Evolutionary conservation across 73 alveolate genomes (phyloP).

Genomic region (Effrenium voratum): DNA sequence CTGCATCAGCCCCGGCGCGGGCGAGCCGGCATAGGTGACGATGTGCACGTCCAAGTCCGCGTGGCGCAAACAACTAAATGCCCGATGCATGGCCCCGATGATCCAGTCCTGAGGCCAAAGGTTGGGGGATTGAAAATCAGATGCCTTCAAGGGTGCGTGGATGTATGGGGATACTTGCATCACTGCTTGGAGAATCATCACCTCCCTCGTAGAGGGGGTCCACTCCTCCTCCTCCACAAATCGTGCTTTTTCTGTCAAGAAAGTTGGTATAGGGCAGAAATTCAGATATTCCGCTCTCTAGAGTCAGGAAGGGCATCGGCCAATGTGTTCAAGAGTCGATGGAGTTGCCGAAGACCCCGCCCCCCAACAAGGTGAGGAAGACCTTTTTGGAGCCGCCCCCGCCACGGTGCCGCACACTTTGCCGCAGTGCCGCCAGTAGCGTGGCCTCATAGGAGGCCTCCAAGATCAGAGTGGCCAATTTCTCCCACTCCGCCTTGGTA

Average conservation of each 20-base stretch:
- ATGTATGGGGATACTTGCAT: too few relatives aligned
- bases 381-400: slow-evolving; percentile 38
- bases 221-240: too few relatives aligned
- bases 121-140: too few relatives aligned
- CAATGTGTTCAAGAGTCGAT: slow-evolving; percentile 27
- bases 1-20: background rate
- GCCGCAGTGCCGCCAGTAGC: slow-evolving; percentile 62
- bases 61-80: background rate
- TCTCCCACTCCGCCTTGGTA: slow-evolving; percentile 52
- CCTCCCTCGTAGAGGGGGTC: too few relatives aligned
- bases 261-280: too few relatives aligned
- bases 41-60: slow-evolving; percentile 80
- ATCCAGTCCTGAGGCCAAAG: slow-evolving; percentile 53
- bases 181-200: too few relatives aligned
- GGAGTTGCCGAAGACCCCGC: slow-evolving; percentile 83
- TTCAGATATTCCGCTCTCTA: too few relatives aligned
- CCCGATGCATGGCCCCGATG: slow-evolving; percentile 52
- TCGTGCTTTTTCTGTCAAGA: too few relatives aligned
- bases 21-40: slow-evolving; percentile 54
- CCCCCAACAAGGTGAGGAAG: slow-evolving; percentile 50
- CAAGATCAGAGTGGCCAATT: slow-evolving; percentile 50
- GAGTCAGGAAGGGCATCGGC: too few relatives aligned
- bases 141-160: too few relatives aligned
- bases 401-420: slow-evolving; percentile 34
- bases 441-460: slow-evolving; percentile 92